A percentile compares a stretch with the other conserved stretches of the same genome.
phyloP scores from a whole-genome alignment of 768 basidiomycete species.

The Tulasnella sp. region DNA sequence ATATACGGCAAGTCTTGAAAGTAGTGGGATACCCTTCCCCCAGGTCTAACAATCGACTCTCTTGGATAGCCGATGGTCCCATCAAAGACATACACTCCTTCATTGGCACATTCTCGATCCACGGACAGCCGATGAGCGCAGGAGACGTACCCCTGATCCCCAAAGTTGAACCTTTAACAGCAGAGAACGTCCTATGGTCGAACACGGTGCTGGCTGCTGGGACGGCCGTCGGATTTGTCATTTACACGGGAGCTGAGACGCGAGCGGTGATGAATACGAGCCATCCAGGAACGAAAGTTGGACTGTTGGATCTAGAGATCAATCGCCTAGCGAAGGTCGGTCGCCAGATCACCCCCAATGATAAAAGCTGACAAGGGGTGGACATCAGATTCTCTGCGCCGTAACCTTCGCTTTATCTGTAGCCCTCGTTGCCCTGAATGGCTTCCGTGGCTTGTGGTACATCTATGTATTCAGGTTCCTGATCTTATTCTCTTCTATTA shows the following conservation, averaged over 20 bases:
- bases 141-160: constrained; percentile 36
- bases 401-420: constrained; percentile 90
- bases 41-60: background rate
- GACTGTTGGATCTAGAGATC: constrained; percentile 85
- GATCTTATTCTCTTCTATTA: constrained; percentile 97
- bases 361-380: background rate
- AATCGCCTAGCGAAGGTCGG: constrained; percentile 87
- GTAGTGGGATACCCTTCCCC: background rate
- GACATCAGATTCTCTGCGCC: constrained; percentile 74
- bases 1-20: constrained; percentile 58
- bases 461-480: constrained; percentile 94
- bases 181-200: constrained; percentile 93
- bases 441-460: constrained; percentile 92
- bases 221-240: constrained; percentile 80
- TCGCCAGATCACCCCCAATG: background rate
- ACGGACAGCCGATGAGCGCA: constrained; percentile 26
- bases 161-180: constrained; percentile 74
- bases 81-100: constrained; percentile 96
- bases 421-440: constrained; percentile 87
- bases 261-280: constrained; percentile 98
- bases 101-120: constrained; percentile 74
- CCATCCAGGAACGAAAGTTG: constrained; percentile 90
- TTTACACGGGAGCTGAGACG: constrained; percentile 92
- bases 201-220: constrained; percentile 97
- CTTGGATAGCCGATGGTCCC: constrained; percentile 68